These are phyloP conservation scores for Vigna radiata DNA, from an alignment of 306 rosid genomes.

Conservation along the genomic window DNA sequence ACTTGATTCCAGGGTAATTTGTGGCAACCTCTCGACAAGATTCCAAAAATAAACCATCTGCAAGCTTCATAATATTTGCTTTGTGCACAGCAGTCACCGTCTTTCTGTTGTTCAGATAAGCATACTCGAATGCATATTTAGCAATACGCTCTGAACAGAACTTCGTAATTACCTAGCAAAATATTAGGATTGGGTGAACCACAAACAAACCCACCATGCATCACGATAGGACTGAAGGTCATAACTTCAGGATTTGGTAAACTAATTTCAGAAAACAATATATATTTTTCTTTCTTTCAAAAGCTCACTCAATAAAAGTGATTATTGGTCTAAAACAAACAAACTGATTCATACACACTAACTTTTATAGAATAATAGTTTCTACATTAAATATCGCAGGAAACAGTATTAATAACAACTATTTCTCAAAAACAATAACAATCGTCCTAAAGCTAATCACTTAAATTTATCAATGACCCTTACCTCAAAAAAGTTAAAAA, in stretches of 20 bases:
- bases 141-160: conserved; percentile 82
- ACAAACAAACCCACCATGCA: conserved; percentile 31
- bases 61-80: conserved; percentile 85
- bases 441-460: background rate
- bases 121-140: conserved; percentile 73
- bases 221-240: background rate
- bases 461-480: background rate
- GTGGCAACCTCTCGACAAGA: conserved; percentile 78
- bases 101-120: conserved; percentile 79
- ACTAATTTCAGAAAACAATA: background rate
- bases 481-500: background rate
- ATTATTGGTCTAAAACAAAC: background rate
- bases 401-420: background rate
- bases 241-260: background rate
- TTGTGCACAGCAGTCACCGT: conserved; percentile 85
- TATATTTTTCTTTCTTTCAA: background rate
- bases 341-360: background rate
- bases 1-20: conserved; percentile 59
- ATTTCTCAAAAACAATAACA: background rate
- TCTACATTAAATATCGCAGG: background rate
- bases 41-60: conserved; percentile 79
- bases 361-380: background rate
- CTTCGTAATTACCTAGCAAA: conserved; percentile 75
- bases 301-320: background rate
- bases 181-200: conserved; percentile 51